Base-by-base conservation (phyloP, 768 basidiomycete species). In the Leccinum fibrillosum region DNA sequence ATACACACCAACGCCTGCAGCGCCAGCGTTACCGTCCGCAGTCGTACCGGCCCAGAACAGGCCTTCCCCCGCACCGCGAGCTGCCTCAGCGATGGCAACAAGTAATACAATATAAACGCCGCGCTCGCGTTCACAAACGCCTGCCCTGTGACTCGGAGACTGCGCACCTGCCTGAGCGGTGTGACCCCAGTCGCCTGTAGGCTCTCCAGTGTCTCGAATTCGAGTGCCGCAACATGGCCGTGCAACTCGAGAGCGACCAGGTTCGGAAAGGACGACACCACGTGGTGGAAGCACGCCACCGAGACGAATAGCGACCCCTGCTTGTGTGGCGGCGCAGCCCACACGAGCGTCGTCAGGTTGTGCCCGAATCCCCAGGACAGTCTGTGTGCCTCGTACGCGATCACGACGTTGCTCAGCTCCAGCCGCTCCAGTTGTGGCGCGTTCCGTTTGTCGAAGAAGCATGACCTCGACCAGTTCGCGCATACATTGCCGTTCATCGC, bases 261-360 rank as follows among this genome's bases (percentile, higher is more conserved):
- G 25, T 37, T 66, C 5, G 66, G 66, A 39, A 68, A 66, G 17
- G 66, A 67, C 15, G 64, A 55, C 9, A 63, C 48, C 52, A 66
- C 26, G 2, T 54, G 61, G 44, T 67, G 56, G 48, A 67, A 69
- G 23, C 56, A 59, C 4, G 62, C 10, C 28, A 57, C 52, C 1
- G 66, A 59, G 47, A 68, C 56, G 13, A 56, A 19, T 17, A 66
- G 54, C 23, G 66, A 59, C 8, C 59, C 59, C 2, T 49, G 26
- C 3, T 49, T 32, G 37, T 55, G 51, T 2, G 8, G 13, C 2
- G 66, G 59, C 9, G 66, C 64, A 4, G 57, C 30, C 64, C 66
- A 67, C 9, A 68, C 66, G 17, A 67, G 64, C n/a, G 59, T 67
- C 19, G 66, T 67, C 30, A 67, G 34, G 37, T 60, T 66, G 30